Percentiles rank a stretch among this genome's conserved stretches.
Evolutionary conservation across 495 filamentous ascomycete species (phyloP).

Genomic region (Clohesyomyces aquaticus): DNA sequence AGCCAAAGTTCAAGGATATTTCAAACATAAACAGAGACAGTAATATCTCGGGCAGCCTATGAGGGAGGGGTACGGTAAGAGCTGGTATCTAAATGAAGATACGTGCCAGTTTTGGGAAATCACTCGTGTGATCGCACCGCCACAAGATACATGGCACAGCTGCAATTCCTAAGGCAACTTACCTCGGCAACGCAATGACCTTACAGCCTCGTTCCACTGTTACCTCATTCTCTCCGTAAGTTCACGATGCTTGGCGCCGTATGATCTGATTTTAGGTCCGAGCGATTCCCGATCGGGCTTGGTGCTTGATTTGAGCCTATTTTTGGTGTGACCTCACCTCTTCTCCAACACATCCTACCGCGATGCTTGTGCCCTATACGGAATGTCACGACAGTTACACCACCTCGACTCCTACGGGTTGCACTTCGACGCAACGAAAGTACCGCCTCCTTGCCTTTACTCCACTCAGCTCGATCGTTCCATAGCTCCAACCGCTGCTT

Average conservation of each 20-base stretch:
- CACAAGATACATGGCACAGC: neutral
- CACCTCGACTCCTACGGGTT: neutral
- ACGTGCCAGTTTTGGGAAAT: neutral
- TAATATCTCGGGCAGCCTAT: too few relatives aligned
- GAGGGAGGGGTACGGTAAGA: neutral
- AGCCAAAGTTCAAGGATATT: too few relatives aligned
- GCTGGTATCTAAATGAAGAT: neutral
- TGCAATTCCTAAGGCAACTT: neutral
- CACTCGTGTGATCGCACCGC: neutral
- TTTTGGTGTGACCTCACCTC: constrained; percentile 1
- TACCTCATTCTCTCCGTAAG: neutral
- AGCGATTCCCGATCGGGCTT: neutral
- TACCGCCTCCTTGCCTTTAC: neutral
- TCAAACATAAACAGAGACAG: too few relatives aligned
- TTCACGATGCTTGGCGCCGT: neutral
- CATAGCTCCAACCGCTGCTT: neutral
- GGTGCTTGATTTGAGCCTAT: neutral
- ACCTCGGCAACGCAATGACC: neutral
- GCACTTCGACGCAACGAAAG: neutral
- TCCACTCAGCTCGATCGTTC: neutral
- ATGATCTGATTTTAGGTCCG: neutral
- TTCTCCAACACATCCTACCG: neutral
- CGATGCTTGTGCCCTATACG: neutral
- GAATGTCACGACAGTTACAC: neutral
- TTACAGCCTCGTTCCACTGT: neutral